These are phyloP conservation scores for Canavalia gladiata DNA, from an alignment of 306 rosid species.

Conservation along the genomic window DNA sequence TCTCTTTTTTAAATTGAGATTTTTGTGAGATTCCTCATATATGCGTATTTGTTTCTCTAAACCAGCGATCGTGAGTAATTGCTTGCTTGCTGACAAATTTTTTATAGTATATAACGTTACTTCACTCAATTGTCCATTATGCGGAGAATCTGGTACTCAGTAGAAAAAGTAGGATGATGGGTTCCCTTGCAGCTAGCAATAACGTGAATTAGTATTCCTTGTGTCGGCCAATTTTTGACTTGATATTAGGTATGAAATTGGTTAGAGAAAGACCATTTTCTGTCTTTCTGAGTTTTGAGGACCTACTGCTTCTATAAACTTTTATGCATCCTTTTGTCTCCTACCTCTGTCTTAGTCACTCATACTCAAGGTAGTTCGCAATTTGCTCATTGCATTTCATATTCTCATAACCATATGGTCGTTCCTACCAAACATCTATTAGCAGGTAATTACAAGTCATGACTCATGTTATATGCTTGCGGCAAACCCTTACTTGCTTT, in stretches of 20 bases:
- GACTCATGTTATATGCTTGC: neutral
- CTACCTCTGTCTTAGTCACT: neutral
- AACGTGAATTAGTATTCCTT: conserved; percentile 48
- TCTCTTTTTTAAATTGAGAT: neutral
- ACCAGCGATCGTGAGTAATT: neutral
- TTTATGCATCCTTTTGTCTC: conserved; percentile 22
- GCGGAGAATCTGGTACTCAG: conserved; percentile 26
- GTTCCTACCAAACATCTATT: neutral
- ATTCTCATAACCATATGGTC: neutral
- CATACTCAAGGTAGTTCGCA: neutral
- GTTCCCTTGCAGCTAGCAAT: conserved; percentile 41
- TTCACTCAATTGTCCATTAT: conserved; percentile 15
- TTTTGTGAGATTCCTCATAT: neutral
- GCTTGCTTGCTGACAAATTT: conserved; percentile 13
- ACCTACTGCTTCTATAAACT: neutral
- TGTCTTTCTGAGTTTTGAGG: neutral
- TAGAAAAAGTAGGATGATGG: conserved; percentile 36
- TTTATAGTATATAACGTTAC: neutral
- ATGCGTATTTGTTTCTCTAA: neutral
- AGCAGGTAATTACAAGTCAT: neutral
- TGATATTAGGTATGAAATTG: neutral
- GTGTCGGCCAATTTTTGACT: conserved; percentile 57
- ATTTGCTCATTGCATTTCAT: neutral
- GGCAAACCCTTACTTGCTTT: neutral
- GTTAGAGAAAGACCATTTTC: neutral